Base-by-base conservation (phyloP, 139 green algal genomes). In the Chlamydomonas sphaeroides region DNA sequence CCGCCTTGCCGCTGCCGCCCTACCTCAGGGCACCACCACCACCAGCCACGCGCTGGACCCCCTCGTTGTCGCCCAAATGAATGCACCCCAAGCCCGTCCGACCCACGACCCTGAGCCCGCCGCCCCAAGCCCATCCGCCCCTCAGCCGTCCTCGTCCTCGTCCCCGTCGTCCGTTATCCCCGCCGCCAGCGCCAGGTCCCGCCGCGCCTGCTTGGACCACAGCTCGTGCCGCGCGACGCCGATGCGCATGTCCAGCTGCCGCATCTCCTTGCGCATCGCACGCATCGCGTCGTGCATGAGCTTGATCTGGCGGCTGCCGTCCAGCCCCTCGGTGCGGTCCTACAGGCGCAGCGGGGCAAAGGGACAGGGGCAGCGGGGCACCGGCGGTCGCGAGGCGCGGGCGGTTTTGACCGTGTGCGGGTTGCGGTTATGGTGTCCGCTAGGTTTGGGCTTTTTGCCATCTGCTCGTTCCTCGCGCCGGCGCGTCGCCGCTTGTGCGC, bases 271-370 rank as follows among this genome's bases (percentile, higher is more conserved):
- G 28, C 41, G 65, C 57, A 91, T 51, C 8, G 15, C 41, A 18
- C 66, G 36, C 28, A 89, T 86, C 32, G 88, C 85, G 66, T 84
- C 71, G 42, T 84, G 76, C 68, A 92, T 73, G 56, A 78, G 79
- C 78, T 92, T 88, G 69, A 96, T 79, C 72, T 93, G 73, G 26
- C 65, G 78, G 2, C 68, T 78, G 48, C 84, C 76, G 35, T 84
- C 65, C 45, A 84, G 76, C 21, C 67, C 36, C 35, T 88, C 76
- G 8, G 76, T 84, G 65, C 68, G 68, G 75, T 82, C 75, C 75
- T 82, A 36, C 30, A 3, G 21, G 30, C 4, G 45, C 42, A 33
- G 45, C 30, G 59, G 30, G 59, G 59, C 10, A 3, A 66, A 26
- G 8, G 11, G 59, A 26, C 59, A 28, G 38, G 30, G 5, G 30